Percentiles rank a stretch among this genome's conserved stretches.
Evolutionary conservation across 169 alveolate genomes (phyloP).

Genomic region (Plasmodium billcollinsi): DNA sequence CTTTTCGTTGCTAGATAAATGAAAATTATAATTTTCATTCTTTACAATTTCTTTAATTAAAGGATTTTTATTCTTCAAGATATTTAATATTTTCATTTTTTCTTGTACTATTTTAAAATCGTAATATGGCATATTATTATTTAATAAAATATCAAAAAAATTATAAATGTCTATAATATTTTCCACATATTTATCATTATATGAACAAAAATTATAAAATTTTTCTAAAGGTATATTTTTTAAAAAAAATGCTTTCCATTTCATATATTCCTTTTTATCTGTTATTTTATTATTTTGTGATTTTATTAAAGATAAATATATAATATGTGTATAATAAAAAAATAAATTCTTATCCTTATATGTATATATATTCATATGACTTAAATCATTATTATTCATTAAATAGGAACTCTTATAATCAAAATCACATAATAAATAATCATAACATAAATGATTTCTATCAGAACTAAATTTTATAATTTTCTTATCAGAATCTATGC

Average conservation of each 20-base stretch:
- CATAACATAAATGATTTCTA: constrained; percentile 61
- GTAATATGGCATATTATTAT: neutral
- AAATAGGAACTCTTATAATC: constrained; percentile 51
- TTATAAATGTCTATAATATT: constrained; percentile 27
- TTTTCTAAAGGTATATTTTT: constrained; percentile 27
- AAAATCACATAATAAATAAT: constrained; percentile 69
- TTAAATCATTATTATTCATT: constrained; percentile 10
- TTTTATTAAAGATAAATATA: constrained; percentile 50
- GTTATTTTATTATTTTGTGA: constrained; percentile 3
- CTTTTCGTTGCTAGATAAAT: neutral
- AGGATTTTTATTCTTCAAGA: neutral
- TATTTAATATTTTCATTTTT: neutral
- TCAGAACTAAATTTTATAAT: constrained; percentile 51
- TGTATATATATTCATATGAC: constrained; percentile 57
- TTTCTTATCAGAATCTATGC: constrained; percentile 22
- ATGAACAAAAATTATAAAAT: constrained; percentile 55
- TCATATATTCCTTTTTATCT: constrained; percentile 13
- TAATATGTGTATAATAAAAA: constrained; percentile 65
- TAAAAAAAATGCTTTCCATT: constrained; percentile 21
- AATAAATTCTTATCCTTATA: constrained; percentile 50
- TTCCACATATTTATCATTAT: constrained; percentile 68
- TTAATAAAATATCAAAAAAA: neutral
- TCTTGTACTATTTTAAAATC: neutral
- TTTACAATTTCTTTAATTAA: neutral
- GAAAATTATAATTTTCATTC: neutral